phyloP scores from a whole-genome alignment of 192 early-diverging fungal genomes.

The Globomyces pollinis-pini region DNA sequence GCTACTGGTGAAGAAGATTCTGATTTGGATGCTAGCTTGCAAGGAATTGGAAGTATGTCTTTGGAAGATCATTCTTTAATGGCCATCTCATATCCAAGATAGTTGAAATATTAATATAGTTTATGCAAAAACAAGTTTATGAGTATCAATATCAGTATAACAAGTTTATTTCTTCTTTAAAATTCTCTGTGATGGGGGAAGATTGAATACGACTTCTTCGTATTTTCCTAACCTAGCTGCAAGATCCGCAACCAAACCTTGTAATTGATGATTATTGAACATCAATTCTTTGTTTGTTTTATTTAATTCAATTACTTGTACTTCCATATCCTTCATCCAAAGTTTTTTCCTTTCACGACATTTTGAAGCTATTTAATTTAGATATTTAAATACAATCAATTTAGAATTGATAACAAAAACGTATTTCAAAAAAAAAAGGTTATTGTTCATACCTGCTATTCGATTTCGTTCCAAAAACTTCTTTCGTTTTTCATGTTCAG shows the following conservation, averaged over 20 bases:
- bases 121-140: too few species aligned
- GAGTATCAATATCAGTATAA: too few species aligned
- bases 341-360: conserved; percentile 51
- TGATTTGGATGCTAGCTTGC: neutral
- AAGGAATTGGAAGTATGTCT: conserved; percentile 1
- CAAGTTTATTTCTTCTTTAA: too few species aligned
- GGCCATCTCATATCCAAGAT: neutral
- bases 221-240: neutral
- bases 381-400: too few species aligned
- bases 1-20: neutral
- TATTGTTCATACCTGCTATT: conserved; percentile 38
- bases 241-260: conserved; percentile 26
- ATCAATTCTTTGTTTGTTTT: conserved; percentile 22
- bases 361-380: conserved; percentile 33
- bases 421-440: too few species aligned
- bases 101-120: too few species aligned
- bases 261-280: conserved; percentile 20
- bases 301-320: conserved; percentile 17
- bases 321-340: conserved; percentile 40
- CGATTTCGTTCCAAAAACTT: conserved; percentile 41
- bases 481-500: too few species aligned
- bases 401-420: too few species aligned
- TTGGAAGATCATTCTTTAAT: neutral
- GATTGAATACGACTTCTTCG: too few species aligned
- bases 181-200: too few species aligned